Conservation (phyloP, 352 stramenopile species). For the Halophytophthora batemanensis region DNA sequence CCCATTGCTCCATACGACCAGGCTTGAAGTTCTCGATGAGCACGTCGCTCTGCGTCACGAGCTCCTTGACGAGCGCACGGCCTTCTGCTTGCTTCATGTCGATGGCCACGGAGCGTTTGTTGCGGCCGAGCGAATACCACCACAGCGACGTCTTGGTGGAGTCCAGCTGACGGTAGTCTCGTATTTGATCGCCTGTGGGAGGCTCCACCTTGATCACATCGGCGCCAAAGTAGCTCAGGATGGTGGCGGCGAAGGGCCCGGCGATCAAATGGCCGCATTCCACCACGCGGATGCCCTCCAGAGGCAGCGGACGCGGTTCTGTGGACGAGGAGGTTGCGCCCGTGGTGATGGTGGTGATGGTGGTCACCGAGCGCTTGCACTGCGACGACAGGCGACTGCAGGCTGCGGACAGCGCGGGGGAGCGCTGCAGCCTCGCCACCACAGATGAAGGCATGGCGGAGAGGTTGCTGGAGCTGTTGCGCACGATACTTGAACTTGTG, state of each 20-base stretch:
- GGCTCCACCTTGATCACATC: constrained; percentile 91
- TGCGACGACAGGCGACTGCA: constrained; percentile 3
- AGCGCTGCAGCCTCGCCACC: constrained; percentile 5
- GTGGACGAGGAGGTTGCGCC: constrained; percentile 7
- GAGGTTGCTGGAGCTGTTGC: too few relatives aligned
- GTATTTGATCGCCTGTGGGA: constrained; percentile 79
- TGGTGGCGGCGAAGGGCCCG: constrained; percentile 76
- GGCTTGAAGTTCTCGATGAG: constrained; percentile 89
- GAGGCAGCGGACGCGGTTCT: constrained; percentile 34
- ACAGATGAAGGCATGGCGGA: constrained; percentile 7
- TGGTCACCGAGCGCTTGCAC: constrained; percentile 31
- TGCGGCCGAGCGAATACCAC: constrained; percentile 88
- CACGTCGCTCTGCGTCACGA: constrained; percentile 76
- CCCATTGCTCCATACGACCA: constrained; percentile 87
- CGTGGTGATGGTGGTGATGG: constrained; percentile 12
- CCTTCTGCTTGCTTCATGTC: constrained; percentile 77
- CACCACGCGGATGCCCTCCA: constrained; percentile 70
- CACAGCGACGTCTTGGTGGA: constrained; percentile 74
- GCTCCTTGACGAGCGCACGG: constrained; percentile 60
- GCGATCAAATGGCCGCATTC: constrained; percentile 83
- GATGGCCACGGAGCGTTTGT: constrained; percentile 84
- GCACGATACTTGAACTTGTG: too few relatives aligned
- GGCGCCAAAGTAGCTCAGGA: constrained; percentile 87
- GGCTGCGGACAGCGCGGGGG: constrained; percentile 8
- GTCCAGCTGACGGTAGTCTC: constrained; percentile 77